Percentiles rank a stretch among this genome's conserved stretches.
These are phyloP conservation scores for Coelastrella sp. DNA, from an alignment of 139 green algal genomes.

Conservation along the genomic window DNA sequence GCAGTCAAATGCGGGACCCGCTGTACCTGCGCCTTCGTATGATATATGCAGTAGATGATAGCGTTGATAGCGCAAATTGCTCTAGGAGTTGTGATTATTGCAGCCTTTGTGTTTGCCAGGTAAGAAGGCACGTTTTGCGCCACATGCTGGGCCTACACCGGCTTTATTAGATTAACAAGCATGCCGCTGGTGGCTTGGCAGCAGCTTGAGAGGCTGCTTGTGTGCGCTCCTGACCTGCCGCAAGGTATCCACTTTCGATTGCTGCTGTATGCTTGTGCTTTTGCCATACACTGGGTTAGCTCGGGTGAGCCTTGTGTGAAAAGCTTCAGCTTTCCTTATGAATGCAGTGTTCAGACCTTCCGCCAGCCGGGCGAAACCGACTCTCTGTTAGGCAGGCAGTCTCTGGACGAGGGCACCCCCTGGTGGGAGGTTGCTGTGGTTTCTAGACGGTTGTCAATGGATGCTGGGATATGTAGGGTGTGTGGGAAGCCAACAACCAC, in stretches of 20 bases:
- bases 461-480: conserved; percentile 12
- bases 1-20: background rate
- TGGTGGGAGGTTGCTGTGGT: conserved; percentile 40
- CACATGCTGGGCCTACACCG: background rate
- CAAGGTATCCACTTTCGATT: background rate
- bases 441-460: conserved; percentile 30
- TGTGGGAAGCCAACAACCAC: conserved; percentile 38
- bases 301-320: background rate
- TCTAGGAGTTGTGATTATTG: background rate
- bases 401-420: conserved; percentile 21
- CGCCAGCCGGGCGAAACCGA: background rate
- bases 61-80: background rate
- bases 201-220: background rate
- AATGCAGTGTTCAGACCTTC: background rate
- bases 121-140: background rate
- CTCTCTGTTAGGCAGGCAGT: background rate
- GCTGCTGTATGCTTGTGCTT: too few relatives aligned
- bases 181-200: background rate
- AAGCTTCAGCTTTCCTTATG: background rate
- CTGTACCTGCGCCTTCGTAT: background rate
- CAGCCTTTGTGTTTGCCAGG: conserved; percentile 1
- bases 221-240: background rate
- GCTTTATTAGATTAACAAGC: too few relatives aligned
- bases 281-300: too few relatives aligned
- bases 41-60: conserved; percentile 10